A percentile compares a stretch with the other conserved stretches of the same genome.
phyloP scores from a whole-genome alignment of 495 filamentous ascomycete species.

The Podospora fimiseda region DNA sequence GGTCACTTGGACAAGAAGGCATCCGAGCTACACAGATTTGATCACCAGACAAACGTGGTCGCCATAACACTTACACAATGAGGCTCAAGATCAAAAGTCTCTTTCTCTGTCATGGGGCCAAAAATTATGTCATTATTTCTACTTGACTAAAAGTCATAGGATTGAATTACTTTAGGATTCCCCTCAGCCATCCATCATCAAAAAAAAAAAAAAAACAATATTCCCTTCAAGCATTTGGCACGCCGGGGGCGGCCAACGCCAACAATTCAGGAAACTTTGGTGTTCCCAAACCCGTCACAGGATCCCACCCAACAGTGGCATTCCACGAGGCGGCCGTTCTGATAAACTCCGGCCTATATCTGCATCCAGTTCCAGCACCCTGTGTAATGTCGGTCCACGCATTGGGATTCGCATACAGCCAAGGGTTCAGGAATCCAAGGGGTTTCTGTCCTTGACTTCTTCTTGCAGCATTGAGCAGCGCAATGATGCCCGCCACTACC shows the following conservation, averaged over 20 bases:
- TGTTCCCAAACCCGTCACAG: constrained; percentile 41
- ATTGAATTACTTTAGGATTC: not conserved
- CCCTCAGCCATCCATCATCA: not conserved
- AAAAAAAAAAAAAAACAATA: not conserved
- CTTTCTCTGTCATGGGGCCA: no score
- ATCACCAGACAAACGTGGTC: no score
- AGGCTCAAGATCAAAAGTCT: no score
- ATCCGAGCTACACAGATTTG: no score
- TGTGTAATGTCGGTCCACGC: constrained; percentile 59
- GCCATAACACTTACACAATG: no score
- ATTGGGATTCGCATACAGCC: constrained; percentile 48
- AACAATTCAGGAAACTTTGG: constrained; percentile 28
- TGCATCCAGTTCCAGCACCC: constrained; percentile 58
- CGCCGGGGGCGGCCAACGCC: constrained; percentile 19
- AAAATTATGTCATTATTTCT: no score
- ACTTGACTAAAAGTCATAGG: no score
- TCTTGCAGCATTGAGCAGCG: constrained; percentile 59
- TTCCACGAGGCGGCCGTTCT: constrained; percentile 56
- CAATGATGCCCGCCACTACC: constrained; percentile 52
- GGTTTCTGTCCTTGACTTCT: constrained; percentile 43
- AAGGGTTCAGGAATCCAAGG: constrained; percentile 65
- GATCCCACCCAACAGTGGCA: constrained; percentile 41
- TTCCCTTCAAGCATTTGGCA: constrained; percentile 16
- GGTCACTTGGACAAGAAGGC: no score
- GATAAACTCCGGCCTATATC: constrained; percentile 31